Base-by-base conservation (phyloP, 2,329 filamentous ascomycete species). In the Colletotrichum camelliae region DNA sequence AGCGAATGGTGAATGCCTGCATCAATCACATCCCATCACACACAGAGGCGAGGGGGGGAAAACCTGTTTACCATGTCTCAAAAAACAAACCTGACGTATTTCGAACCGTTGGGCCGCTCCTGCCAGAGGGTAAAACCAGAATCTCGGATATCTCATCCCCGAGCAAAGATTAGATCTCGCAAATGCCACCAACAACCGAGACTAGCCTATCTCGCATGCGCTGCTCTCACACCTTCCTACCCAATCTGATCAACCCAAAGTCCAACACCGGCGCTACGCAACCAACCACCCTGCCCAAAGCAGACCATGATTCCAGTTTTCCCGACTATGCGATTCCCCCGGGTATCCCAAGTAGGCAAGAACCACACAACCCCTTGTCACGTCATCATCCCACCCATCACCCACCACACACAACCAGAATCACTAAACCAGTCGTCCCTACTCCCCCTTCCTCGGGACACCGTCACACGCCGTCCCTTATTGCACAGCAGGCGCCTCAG, bases 121-220 rank as follows among this genome's bases (percentile, higher is more conserved):
- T 52, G 12, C 66, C 66, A 64, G 21, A 37, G 12, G 31, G 31
- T 24, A 39, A 64, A 65, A 31, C 57, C 57, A 31, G 6, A 60
- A 33, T n/a, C 10, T 60, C 57, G 57, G 21, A 60, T 31, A 31
- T 33, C 27, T 33, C 27, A 33, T 4, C 43, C 43, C 43, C n/a
- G 43, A 52, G 43, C 10, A 52, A 52, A 52, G 43, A 52, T 52
- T 52, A 52, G 43, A 52, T 52, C 43, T 52, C 5, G 60, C 65
- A 5, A 48, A 60, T n/a, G 21, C 69, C 68, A 67, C 33, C 33
- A 33, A 67, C 69, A 75, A 61, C 72, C 72, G 72, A 64, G 13
- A 67, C 72, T 75, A 75, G 62, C 62, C 72, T 75, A 75, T 75
- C 68, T 72, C 33, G 57, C 57, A 52, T 29, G 58, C 67, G 29